These are phyloP conservation scores for Candida ovalis DNA, from an alignment of 805 yeast genomes.

Conservation along the genomic window DNA sequence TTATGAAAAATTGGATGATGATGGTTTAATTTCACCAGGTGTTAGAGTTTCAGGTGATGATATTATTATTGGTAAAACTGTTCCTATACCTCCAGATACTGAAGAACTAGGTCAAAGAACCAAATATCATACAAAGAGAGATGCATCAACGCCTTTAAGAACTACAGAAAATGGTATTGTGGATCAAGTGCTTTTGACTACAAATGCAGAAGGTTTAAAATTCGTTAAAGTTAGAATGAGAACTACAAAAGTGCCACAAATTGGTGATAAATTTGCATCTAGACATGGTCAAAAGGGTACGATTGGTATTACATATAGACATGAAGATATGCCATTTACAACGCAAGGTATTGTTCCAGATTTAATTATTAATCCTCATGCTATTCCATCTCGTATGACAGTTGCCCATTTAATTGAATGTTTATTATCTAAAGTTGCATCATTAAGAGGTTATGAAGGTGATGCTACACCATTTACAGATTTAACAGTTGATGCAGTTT, in stretches of 20 bases:
- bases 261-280: constrained; percentile 98
- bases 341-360: constrained; percentile 97
- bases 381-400: constrained; percentile 99
- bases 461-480: constrained; percentile 99
- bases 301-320: constrained; percentile 96
- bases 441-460: constrained; percentile 95
- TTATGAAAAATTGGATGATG: constrained; percentile 96
- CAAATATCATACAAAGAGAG: constrained; percentile 96
- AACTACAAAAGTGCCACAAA: constrained; percentile 97
- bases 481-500: constrained; percentile 96
- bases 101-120: constrained; percentile 99
- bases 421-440: constrained; percentile 89
- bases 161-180: constrained; percentile 98
- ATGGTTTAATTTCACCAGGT: constrained; percentile 97
- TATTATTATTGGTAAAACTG: constrained; percentile 96
- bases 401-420: constrained; percentile 99
- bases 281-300: constrained; percentile 99
- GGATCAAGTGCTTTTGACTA: constrained; percentile 93
- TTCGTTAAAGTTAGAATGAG: constrained; percentile 98
- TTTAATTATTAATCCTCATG: constrained; percentile 96
- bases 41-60: constrained; percentile 99
- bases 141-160: constrained; percentile 96
- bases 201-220: constrained; percentile 96
- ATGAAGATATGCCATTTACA: constrained; percentile 98
- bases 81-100: constrained; percentile 98